Conservation (phyloP, 164 flowering plant genomes). For the Piper betle region DNA sequence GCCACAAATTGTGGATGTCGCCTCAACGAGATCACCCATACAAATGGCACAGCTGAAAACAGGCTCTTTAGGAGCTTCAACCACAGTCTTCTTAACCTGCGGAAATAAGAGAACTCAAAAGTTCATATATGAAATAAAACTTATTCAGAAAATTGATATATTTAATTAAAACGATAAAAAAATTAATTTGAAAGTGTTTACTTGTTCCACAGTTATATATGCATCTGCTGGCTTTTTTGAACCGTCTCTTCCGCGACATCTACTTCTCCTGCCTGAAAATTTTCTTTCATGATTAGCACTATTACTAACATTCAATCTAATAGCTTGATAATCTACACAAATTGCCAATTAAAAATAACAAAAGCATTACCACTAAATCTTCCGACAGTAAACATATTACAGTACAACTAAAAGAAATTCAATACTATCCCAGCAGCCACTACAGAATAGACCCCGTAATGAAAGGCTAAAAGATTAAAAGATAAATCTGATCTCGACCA, state of each 20-base stretch:
- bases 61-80: slow-evolving; percentile 35
- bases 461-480: no score
- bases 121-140: neutral
- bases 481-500: no score
- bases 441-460: no score
- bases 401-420: neutral
- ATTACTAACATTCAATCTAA: slow-evolving; percentile 16
- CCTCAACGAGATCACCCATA: slow-evolving; percentile 57
- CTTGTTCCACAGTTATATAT: neutral
- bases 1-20: slow-evolving; percentile 77
- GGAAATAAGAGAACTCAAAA: no score
- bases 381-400: neutral
- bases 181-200: neutral
- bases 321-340: slow-evolving; percentile 5
- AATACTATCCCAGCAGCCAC: no score
- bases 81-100: neutral
- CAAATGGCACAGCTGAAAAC: slow-evolving; percentile 78
- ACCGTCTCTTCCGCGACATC: slow-evolving; percentile 7
- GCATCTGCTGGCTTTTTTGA: slow-evolving; percentile 8
- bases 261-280: slow-evolving; percentile 2
- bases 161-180: neutral
- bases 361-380: neutral
- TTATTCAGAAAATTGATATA: neutral
- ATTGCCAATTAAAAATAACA: neutral
- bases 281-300: slow-evolving; percentile 9